Evolutionary conservation across 495 filamentous ascomycete genomes (phyloP).

Genomic region (Hypomontagnella monticulosa): DNA sequence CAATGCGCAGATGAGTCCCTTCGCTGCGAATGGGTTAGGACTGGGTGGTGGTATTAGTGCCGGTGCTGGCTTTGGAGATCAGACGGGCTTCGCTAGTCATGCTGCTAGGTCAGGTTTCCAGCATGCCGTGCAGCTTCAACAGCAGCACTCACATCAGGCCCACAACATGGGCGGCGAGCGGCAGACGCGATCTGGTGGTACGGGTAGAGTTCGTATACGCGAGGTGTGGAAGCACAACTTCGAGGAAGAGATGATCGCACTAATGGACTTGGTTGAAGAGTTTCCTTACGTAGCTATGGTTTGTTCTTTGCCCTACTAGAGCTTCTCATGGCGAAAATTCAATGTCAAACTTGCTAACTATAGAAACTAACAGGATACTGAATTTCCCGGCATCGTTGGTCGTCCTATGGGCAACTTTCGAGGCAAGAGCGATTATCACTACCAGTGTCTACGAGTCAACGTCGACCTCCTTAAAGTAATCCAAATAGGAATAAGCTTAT

Average conservation of each 20-base stretch:
- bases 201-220: constrained; percentile 78
- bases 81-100: constrained; percentile 87
- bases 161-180: constrained; percentile 61
- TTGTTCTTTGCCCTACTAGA: constrained; percentile 34
- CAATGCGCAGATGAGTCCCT: constrained; percentile 74
- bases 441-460: constrained; percentile 96
- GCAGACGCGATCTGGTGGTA: constrained; percentile 47
- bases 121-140: constrained; percentile 78
- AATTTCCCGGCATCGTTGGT: constrained; percentile 95
- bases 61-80: constrained; percentile 66
- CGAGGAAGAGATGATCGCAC: constrained; percentile 82
- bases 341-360: constrained; percentile 37
- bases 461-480: constrained; percentile 97
- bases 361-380: constrained; percentile 76
- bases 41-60: constrained; percentile 62
- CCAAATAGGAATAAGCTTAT: constrained; percentile 92
- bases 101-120: constrained; percentile 88
- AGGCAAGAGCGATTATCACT: constrained; percentile 96
- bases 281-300: constrained; percentile 98
- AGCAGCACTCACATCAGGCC: constrained; percentile 61
- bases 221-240: constrained; percentile 96
- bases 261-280: constrained; percentile 83
- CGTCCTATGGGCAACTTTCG: constrained; percentile 93
- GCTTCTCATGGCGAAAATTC: not conserved
- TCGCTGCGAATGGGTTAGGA: constrained; percentile 68